A percentile compares a stretch with the other conserved stretches of the same genome.
These are phyloP conservation scores for Microdochium paspali DNA, from an alignment of 2,329 filamentous ascomycete genomes.

Conservation along the genomic window DNA sequence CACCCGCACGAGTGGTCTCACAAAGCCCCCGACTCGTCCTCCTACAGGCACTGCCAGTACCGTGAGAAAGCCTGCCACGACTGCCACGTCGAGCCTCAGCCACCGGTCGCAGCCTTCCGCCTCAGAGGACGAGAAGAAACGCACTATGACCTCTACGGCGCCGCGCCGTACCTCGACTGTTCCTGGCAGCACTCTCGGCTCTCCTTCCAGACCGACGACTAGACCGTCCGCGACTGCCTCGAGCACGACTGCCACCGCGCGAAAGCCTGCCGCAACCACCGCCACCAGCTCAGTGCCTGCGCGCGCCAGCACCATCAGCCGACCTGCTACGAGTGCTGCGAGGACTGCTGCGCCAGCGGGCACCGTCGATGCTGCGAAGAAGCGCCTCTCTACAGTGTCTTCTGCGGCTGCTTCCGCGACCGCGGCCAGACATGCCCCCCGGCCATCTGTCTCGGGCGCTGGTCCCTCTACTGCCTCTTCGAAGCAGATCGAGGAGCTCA, in stretches of 20 bases:
- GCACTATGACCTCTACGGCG: slow-evolving; percentile 24
- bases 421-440: slow-evolving; percentile 29
- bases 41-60: slow-evolving; percentile 23
- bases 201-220: slow-evolving; percentile 20
- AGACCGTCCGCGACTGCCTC: slow-evolving; percentile 20
- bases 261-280: slow-evolving; percentile 13
- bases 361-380: slow-evolving; percentile 33
- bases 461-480: slow-evolving; percentile 28
- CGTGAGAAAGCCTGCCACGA: slow-evolving; percentile 18
- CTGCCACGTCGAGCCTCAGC: slow-evolving; percentile 24
- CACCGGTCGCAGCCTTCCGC: slow-evolving; percentile 39
- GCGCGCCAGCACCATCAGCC: slow-evolving; percentile 21
- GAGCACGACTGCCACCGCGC: slow-evolving; percentile 17
- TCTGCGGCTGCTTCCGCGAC: slow-evolving; percentile 25
- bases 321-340: slow-evolving; percentile 26
- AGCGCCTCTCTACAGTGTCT: slow-evolving; percentile 44
- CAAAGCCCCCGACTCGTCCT: slow-evolving; percentile 39
- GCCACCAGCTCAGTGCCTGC: slow-evolving; percentile 15
- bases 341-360: slow-evolving; percentile 20
- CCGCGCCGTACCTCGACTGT: slow-evolving; percentile 34
- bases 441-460: slow-evolving; percentile 27
- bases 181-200: slow-evolving; percentile 25
- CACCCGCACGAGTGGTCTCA: slow-evolving; percentile 29
- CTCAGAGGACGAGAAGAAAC: slow-evolving; percentile 41
- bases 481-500: slow-evolving; percentile 52